These are phyloP conservation scores for Cotoneaster glaucophyllus DNA, from an alignment of 306 rosid genomes.

Conservation along the genomic window DNA sequence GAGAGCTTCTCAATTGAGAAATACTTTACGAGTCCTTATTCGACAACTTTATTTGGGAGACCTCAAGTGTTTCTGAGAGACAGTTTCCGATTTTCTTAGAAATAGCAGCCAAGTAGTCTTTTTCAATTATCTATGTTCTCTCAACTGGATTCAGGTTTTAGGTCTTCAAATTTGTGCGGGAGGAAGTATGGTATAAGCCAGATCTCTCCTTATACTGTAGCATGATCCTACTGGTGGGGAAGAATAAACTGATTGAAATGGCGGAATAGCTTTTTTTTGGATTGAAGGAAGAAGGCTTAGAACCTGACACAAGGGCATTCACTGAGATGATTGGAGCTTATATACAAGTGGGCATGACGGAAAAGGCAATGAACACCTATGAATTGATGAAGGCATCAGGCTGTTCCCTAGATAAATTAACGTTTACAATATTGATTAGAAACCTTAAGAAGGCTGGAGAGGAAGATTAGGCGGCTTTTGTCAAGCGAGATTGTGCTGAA, in stretches of 20 bases:
- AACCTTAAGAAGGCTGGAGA: conserved; percentile 42
- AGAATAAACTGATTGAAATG: conserved; percentile 41
- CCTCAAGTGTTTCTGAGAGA: not conserved
- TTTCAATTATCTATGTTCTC: not conserved
- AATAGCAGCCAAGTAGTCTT: not conserved
- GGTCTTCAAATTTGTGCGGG: conserved; percentile 56
- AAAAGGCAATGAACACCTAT: conserved; percentile 51
- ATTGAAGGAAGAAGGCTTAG: conserved; percentile 36
- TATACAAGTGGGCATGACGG: conserved; percentile 37
- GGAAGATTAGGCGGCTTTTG: conserved; percentile 23
- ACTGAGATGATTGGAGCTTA: conserved; percentile 78
- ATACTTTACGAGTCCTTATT: not conserved
- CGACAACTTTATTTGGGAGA: not conserved
- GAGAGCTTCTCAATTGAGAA: not conserved
- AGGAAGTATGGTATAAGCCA: conserved; percentile 39
- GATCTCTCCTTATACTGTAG: conserved; percentile 48
- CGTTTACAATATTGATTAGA: conserved; percentile 52
- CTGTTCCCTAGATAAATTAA: conserved; percentile 52
- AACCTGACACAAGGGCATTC: conserved; percentile 51
- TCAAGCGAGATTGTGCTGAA: conserved; percentile 50
- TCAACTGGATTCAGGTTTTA: conserved; percentile 26
- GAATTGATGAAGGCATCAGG: conserved; percentile 53
- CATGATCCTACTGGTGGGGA: conserved; percentile 53
- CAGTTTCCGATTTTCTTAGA: not conserved
- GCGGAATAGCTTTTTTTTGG: conserved; percentile 49